Evolutionary conservation across 352 stramenopile genomes (phyloP), one percentile per base, ranked within the genome.

Genomic region (Globisporangium parvum): DNA sequence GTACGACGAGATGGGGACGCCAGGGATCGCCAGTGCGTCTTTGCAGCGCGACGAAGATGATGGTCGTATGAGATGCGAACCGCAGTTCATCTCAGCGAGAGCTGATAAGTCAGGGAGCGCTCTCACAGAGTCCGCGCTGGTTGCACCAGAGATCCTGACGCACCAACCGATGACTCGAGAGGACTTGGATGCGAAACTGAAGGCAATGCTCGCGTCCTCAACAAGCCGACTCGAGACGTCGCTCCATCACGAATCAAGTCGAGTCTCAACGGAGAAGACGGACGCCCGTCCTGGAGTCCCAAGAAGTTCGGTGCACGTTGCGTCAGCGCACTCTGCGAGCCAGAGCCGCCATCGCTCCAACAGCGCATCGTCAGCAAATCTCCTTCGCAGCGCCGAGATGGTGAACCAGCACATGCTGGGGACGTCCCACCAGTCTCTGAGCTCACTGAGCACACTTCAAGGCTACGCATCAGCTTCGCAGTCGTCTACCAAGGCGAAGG

Each of bases 331-430:
- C n/a, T n/a, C 18, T 47, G 17, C 40, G 10, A 17, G 35, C 14
- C 6, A 9, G 20, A 37, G 2, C 23, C 28, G 47, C 24, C 24
- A 48, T 24, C 44, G 33, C 35, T 14, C 42, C 20, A 54, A 28
- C 47, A 57, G 18, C 46, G 17, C 31, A 26, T n/a, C 45, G 6
- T 39, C 57, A 0, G 23, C 41, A 17, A 53, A 31, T 10, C 45
- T 46, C 40, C 49, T 80, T 11, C 68, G 71, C 20, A 80, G 71
- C 41, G 71, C 71, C 9, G 68, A 80, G 28, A 69, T 80, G 60
- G 50, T 80, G 46, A 63, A 63, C 24, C 58, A 71, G 35, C 71
- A 77, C 18, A 52, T 59, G 45, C 54, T 67, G 18, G 40, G 47
- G 3, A 21, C 46, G 6, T 17, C 21, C 4, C 23, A 39, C 46